Percentiles rank a stretch among this genome's conserved stretches.
Conservation (phyloP, 2,329 filamentous ascomycete species). For the Grosmannia huntii region DNA sequence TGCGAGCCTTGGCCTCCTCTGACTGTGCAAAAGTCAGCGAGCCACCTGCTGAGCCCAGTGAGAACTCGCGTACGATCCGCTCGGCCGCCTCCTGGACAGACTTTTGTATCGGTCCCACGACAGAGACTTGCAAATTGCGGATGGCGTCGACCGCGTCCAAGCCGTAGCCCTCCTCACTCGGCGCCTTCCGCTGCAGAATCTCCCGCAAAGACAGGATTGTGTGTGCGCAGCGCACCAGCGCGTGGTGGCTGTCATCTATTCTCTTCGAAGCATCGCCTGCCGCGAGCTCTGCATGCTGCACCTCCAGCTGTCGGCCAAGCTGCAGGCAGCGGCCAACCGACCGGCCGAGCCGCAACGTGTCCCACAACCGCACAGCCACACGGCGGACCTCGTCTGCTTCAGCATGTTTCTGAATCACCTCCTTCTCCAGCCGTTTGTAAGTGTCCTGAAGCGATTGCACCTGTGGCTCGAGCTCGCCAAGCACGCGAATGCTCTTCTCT, state of each 20-base stretch:
- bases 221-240: conserved; percentile 70
- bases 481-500: conserved; percentile 56
- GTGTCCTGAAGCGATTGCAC: conserved; percentile 69
- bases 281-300: conserved; percentile 56
- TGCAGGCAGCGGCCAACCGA: conserved; percentile 68
- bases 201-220: conserved; percentile 66
- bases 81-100: conserved; percentile 62
- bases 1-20: conserved; percentile 65
- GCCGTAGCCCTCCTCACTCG: conserved; percentile 63
- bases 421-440: conserved; percentile 73
- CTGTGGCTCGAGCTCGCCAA: conserved; percentile 67
- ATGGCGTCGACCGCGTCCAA: conserved; percentile 64
- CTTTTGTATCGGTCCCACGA: conserved; percentile 61
- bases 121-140: conserved; percentile 50
- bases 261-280: conserved; percentile 43
- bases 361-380: conserved; percentile 66
- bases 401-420: conserved; percentile 76
- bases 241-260: conserved; percentile 58
- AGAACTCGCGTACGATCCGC: conserved; percentile 73
- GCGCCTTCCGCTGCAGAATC: conserved; percentile 52
- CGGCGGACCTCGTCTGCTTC: conserved; percentile 71
- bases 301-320: conserved; percentile 73
- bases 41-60: conserved; percentile 39
- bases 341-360: conserved; percentile 64
- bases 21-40: conserved; percentile 45